Evolutionary conservation across 2,329 filamentous ascomycete genomes (phyloP), one percentile per base, ranked within the genome.

Genomic region (Colletotrichum euphorbiae): DNA sequence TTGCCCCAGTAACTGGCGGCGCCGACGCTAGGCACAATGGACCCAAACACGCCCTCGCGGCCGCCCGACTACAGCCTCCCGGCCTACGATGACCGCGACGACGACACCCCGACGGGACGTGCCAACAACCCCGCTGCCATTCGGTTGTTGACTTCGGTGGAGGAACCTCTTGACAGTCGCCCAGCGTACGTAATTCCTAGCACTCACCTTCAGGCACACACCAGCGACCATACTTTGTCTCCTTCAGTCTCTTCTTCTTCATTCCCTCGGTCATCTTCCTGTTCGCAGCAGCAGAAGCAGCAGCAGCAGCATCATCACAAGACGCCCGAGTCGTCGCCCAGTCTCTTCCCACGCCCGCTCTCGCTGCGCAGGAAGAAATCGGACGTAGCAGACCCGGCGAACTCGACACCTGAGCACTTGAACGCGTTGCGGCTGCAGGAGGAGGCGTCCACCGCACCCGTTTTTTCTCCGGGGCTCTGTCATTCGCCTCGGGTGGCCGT

Each of bases 111-210:
- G 17, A 80, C 80, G 43, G 80, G 81, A 67, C 79, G 82, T 63
- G 73, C 77, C 42, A 74, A 74, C 66, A 85, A 84, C 74, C 78
- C 82, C 50, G 83, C 87, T 38, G 85, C 83, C 69, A 84, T 90
- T 62, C 84, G 89, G 73, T 80, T 91, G 73, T 80, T 91, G 79
- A 90, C 88, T 59, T 89, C 87, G 6, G 82, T 88, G 76, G 88
- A 90, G 74, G 87, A 89, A 52, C 79, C 84, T 36, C 69, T 79
- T 73, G 80, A 79, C 79, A 82, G 70, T 63, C 79, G 81, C 75
- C 81, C 84, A 51, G 36, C 45, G 87, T 90, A 90, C 81, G 88
- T 90, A 80, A 71, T 72, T 59, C 31, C 28, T 55, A 69, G 36
- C 45, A 11, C 28, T 56, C 61, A 58, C 12, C 4, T 38, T 31